A percentile compares a stretch with the other conserved stretches of the same genome.
phyloP scores from a whole-genome alignment of 768 basidiomycete species.

The Hygrocybe coccinea region DNA sequence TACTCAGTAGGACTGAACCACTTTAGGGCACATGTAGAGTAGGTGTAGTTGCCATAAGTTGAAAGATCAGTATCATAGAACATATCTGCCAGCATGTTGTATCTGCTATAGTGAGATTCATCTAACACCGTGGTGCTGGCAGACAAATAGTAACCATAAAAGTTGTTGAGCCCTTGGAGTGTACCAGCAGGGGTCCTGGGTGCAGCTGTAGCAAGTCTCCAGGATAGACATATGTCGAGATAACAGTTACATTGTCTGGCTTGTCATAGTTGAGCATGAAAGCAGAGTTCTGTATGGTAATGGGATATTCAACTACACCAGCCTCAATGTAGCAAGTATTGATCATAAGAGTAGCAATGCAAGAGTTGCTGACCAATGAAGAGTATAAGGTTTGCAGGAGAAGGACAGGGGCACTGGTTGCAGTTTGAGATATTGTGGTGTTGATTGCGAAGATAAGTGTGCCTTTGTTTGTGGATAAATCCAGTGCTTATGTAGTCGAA shows the following conservation, averaged over 20 bases:
- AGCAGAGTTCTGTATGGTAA: constrained; percentile 1
- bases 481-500: constrained; percentile 1
- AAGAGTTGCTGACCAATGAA: neutral
- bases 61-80: neutral
- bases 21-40: neutral
- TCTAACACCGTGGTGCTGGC: neutral
- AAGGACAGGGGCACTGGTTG: constrained; percentile 1
- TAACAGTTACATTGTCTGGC: neutral
- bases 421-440: neutral
- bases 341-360: neutral
- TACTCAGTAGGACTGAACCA: constrained; percentile 2
- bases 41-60: constrained; percentile 2
- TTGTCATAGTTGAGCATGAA: constrained; percentile 2
- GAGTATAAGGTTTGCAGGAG: neutral
- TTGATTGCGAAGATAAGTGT: constrained; percentile 3
- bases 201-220: constrained; percentile 1
- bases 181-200: neutral
- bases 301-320: constrained; percentile 3
- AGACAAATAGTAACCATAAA: neutral
- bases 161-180: constrained; percentile 3
- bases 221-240: constrained; percentile 3
- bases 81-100: neutral
- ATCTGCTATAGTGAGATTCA: neutral
- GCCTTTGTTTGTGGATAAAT: neutral
- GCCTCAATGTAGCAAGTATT: constrained; percentile 1